Evolutionary conservation across 768 basidiomycete genomes (phyloP), one percentile per base, ranked within the genome.

Genomic region (Lentinula guzmanii): DNA sequence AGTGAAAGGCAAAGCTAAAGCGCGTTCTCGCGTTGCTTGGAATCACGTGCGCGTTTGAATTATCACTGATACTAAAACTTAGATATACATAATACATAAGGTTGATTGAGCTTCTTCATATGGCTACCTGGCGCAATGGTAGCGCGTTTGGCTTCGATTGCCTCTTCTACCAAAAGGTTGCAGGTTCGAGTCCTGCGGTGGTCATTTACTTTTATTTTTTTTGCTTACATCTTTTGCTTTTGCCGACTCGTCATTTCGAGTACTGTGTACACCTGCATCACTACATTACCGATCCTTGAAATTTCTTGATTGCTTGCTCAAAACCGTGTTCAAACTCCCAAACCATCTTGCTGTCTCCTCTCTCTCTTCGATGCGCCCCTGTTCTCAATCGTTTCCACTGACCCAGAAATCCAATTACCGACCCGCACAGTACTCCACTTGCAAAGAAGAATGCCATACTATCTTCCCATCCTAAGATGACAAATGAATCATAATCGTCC

Each of bases 131-230:
- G 89, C 89, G 87, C 89, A 90, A 91, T 90, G 89, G 89, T 90
- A 91, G 89, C 89, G 89, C 89, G 88, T 91, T 89, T 90, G 89
- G 89, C 89, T 91, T 91, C 89, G 88, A 89, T 82, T 68, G 86
- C 85, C 77, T 64, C 13, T 39, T 11, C 76, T 64, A 91, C 89
- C 90, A 90, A 90, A 88, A 91, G 90, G 90, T 87, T 91, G 90
- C 89, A 91, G 90, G 90, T 91, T 91, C 90, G 89, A 91, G 88
- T 89, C 90, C 90, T 90, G 90, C 88, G 86, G 88, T 88, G 86
- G 85, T 90, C 89, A 89, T 34, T 15, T 33, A 1, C 4, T 48
- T 48, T 18, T 24, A 9, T 39, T 39, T 37, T 11, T 37, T 37
- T 39, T 46, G 7, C 16, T n/a, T 6, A n/a, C 9, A 48, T 15